Evolutionary conservation across 768 basidiomycete genomes (phyloP).

Genomic region (Coprinopsis cinerea): DNA sequence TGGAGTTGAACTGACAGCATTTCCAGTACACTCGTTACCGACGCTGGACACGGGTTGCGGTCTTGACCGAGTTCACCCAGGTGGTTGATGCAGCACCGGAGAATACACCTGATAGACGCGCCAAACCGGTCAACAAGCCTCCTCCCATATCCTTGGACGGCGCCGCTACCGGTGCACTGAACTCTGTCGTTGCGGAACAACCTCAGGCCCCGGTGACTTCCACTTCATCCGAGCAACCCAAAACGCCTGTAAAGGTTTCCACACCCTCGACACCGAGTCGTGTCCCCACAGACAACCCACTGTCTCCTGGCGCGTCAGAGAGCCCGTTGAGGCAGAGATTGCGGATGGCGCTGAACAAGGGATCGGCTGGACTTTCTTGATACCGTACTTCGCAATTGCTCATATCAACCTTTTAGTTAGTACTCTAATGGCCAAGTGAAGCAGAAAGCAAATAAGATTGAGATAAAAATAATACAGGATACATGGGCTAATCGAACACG

Average conservation of each 20-base stretch:
- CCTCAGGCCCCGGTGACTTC: no score
- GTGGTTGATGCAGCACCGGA: slow-evolving; percentile 26
- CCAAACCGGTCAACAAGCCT: neutral
- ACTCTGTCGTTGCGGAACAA: neutral
- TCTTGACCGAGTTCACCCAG: slow-evolving; percentile 69
- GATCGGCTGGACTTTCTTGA: neutral
- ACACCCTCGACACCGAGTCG: neutral
- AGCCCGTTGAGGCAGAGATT: slow-evolving; percentile 25
- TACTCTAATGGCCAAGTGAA: neutral
- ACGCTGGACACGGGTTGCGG: slow-evolving; percentile 81
- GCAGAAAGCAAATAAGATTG: neutral
- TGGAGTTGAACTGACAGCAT: slow-evolving; percentile 4
- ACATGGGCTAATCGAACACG: neutral
- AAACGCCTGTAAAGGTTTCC: no score
- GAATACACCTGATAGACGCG: neutral
- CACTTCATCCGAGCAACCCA: no score
- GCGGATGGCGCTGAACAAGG: slow-evolving; percentile 22
- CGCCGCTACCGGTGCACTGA: neutral
- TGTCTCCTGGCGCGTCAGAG: slow-evolving; percentile 12
- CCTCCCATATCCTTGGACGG: neutral
- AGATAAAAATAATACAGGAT: neutral
- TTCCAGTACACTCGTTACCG: slow-evolving; percentile 78
- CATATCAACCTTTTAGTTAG: no score
- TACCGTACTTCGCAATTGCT: neutral
- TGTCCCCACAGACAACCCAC: neutral